These are phyloP conservation scores for Crataegus laevigata DNA, from an alignment of 306 rosid genomes.

Conservation along the genomic window DNA sequence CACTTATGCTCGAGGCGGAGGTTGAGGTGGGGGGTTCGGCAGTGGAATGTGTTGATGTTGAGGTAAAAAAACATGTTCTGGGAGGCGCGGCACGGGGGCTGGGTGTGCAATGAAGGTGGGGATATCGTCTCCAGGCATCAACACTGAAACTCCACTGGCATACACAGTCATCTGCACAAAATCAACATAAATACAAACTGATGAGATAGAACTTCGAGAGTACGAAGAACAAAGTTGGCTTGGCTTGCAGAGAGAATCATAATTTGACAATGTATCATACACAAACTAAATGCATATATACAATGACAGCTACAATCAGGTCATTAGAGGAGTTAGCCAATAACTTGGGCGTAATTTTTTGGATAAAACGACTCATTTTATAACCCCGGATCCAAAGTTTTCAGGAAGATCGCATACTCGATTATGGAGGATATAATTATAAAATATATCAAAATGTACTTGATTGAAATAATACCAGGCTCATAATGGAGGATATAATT, in stretches of 20 bases:
- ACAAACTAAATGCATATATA: too few species aligned
- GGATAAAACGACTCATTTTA: too few species aligned
- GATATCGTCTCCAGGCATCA: constrained; percentile 86
- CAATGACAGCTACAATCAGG: too few species aligned
- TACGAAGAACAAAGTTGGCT: background rate
- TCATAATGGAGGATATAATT: too few species aligned
- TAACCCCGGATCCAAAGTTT: background rate
- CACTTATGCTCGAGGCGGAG: constrained; percentile 10
- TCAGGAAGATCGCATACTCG: background rate
- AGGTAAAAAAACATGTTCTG: constrained; percentile 52
- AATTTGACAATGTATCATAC: background rate
- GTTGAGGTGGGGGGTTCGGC: constrained; percentile 24
- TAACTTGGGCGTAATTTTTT: too few species aligned
- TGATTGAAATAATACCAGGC: too few species aligned
- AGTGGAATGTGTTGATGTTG: constrained; percentile 42
- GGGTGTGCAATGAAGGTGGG: constrained; percentile 85
- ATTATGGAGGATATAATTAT: too few species aligned
- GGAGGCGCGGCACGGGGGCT: constrained; percentile 63
- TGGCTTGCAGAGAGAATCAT: background rate
- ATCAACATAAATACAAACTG: background rate
- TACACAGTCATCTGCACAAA: constrained; percentile 66
- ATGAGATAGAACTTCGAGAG: background rate
- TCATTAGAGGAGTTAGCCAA: too few species aligned
- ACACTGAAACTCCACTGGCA: constrained; percentile 64
- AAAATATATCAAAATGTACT: too few species aligned